Base-by-base conservation (phyloP, 106 monocot species). In the Dendrobium nobile region DNA sequence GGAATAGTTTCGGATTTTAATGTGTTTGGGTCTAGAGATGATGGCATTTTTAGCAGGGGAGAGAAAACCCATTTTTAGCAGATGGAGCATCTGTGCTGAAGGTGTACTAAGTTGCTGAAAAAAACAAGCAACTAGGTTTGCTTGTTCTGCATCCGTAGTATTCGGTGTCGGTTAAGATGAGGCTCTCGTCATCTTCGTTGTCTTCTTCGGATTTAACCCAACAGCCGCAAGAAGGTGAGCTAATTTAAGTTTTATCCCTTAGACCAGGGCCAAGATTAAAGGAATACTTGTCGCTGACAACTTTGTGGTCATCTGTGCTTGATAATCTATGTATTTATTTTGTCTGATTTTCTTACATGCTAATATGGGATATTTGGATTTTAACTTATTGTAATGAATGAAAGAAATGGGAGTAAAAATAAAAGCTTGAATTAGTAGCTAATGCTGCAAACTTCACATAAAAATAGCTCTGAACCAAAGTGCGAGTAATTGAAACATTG, bases 191-290 rank as follows among this genome's bases (percentile, higher is more conserved):
- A 70, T 70, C 70, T 16, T 70, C 70, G 70, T 33, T 70, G 70
- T 70, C 70, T 70, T 70, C 70, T 70, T 70, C 70, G 70, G 70
- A 70, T 37, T 70, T 70, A 37, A 37, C 70, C 33, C 70, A 70
- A 31, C 70, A 37, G 15, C 70, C 70, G 37, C 70, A 70, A 70
- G 70, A 70, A 70, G 70, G 70, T 70, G 37, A 70, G 70, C 24
- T 37, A 33, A 70, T 8, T 70, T 70, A 15, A 70, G 70, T 4
- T 70, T 70, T 37, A 37, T 37, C 33, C 9, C 37, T 28, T 70
- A 37, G 61, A 61, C 61, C 61, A 61, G 61, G 61, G 6, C 61
- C 61, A n/a, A 61, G 61, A 9, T 51, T 5, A 61, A 61, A 20
- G 2, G 22, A 22, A 20, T 61, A 8, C n/a, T 22, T 10, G 61